Conservation (phyloP, 345 rosid genomes). For the Iberis pinnata region DNA sequence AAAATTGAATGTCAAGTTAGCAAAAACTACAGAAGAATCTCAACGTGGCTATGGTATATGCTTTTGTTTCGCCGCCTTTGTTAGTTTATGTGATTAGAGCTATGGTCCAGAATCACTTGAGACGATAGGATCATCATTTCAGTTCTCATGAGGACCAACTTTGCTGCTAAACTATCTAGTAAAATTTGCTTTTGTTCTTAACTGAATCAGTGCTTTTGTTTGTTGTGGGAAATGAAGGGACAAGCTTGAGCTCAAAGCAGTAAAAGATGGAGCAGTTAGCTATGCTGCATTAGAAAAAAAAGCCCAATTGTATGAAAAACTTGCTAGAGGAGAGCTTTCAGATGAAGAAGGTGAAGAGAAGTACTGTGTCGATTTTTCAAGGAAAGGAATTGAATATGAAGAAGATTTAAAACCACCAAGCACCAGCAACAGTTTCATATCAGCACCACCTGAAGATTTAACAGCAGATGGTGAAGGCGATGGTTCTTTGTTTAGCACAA, state of each 20-base stretch:
- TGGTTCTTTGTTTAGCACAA: slow-evolving; percentile 36
- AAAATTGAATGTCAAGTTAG: neutral
- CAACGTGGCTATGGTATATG: neutral
- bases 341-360: slow-evolving; percentile 88
- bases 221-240: slow-evolving; percentile 46
- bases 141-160: neutral
- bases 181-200: neutral
- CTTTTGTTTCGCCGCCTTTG: neutral
- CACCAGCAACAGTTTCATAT: slow-evolving; percentile 14
- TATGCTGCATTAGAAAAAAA: slow-evolving; percentile 89
- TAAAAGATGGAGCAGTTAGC: slow-evolving; percentile 65
- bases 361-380: slow-evolving; percentile 84
- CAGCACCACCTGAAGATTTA: slow-evolving; percentile 32
- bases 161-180: slow-evolving; percentile 1
- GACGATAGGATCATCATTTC: neutral
- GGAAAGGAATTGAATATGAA: slow-evolving; percentile 49
- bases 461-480: slow-evolving; percentile 33
- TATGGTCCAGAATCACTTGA: neutral
- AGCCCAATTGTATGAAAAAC: slow-evolving; percentile 76
- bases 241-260: slow-evolving; percentile 84
- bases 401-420: slow-evolving; percentile 31
- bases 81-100: neutral
- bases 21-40: slow-evolving; percentile 4
- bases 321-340: slow-evolving; percentile 68
- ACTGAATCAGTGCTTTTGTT: neutral